Evolutionary conservation across 192 early-diverging fungal genomes (phyloP).

Genomic region (Physocladia obscura): DNA sequence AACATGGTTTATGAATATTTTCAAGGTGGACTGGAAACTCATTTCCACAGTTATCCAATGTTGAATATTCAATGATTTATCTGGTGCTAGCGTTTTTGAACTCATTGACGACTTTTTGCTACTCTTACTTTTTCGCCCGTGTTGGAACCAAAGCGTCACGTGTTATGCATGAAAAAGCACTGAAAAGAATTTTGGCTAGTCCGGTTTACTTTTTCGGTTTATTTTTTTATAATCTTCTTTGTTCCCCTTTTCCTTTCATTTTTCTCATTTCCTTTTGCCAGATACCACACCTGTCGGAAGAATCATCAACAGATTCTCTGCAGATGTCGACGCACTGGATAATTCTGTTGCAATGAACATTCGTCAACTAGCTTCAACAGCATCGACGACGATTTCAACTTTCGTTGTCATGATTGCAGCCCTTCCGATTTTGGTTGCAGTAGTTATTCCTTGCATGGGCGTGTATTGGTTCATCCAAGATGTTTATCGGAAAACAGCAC

Average conservation of each 20-base stretch:
- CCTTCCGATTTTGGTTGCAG: conserved; percentile 46
- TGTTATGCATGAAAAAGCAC: conserved; percentile 66
- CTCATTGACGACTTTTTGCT: conserved; percentile 51
- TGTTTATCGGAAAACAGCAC: conserved; percentile 31
- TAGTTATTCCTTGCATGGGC: conserved; percentile 22
- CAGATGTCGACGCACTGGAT: conserved; percentile 64
- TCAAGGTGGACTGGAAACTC: conserved; percentile 65
- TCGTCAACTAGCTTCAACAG: conserved; percentile 50
- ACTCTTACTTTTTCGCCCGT: conserved; percentile 60
- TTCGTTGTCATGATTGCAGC: conserved; percentile 57
- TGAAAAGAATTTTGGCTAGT: conserved; percentile 64
- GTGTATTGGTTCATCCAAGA: conserved; percentile 32
- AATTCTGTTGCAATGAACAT: conserved; percentile 57
- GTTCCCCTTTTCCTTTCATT: background rate
- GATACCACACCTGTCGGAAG: conserved; percentile 65
- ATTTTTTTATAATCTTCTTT: background rate
- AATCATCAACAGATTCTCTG: conserved; percentile 58
- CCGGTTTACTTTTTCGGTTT: conserved; percentile 80
- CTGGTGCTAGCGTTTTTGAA: conserved; percentile 61
- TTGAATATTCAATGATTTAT: conserved; percentile 67
- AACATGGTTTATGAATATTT: conserved; percentile 67
- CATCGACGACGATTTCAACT: conserved; percentile 48
- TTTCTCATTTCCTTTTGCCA: conserved; percentile 43
- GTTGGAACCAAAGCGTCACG: conserved; percentile 58
- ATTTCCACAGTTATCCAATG: conserved; percentile 29